Conservation (phyloP, 768 basidiomycete genomes). For the Suillus subalutaceus region DNA sequence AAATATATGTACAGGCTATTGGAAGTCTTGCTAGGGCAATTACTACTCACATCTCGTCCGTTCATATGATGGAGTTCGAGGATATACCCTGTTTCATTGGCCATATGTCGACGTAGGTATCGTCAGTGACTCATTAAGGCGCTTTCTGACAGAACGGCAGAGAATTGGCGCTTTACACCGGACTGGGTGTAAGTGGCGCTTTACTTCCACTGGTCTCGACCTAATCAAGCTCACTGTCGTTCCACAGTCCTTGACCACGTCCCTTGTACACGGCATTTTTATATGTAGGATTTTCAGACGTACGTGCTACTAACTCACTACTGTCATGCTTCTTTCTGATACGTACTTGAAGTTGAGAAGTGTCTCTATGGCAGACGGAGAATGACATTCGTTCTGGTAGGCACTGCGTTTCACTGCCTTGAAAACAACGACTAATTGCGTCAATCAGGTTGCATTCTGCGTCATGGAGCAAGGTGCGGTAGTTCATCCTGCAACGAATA, state of each 20-base stretch:
- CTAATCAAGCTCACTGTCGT: background rate
- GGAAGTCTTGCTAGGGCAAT: background rate
- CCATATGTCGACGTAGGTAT: background rate
- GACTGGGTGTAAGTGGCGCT: background rate
- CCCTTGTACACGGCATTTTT: background rate
- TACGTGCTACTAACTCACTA: background rate
- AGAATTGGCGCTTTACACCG: background rate
- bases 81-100: background rate
- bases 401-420: too few relatives aligned
- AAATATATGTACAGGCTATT: too few relatives aligned
- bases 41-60: background rate
- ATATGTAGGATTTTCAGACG: background rate
- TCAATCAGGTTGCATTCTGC: background rate
- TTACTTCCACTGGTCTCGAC: background rate
- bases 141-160: background rate
- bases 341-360: background rate
- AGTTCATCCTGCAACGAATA: background rate
- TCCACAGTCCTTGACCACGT: background rate
- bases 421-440: background rate
- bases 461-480: slow-evolving; percentile 2
- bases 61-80: background rate
- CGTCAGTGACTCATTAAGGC: too few relatives aligned
- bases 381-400: background rate
- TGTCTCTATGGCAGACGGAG: background rate
- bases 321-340: background rate